phyloP scores from a whole-genome alignment of 257 asterid genomes.

The Verbena officinalis region DNA sequence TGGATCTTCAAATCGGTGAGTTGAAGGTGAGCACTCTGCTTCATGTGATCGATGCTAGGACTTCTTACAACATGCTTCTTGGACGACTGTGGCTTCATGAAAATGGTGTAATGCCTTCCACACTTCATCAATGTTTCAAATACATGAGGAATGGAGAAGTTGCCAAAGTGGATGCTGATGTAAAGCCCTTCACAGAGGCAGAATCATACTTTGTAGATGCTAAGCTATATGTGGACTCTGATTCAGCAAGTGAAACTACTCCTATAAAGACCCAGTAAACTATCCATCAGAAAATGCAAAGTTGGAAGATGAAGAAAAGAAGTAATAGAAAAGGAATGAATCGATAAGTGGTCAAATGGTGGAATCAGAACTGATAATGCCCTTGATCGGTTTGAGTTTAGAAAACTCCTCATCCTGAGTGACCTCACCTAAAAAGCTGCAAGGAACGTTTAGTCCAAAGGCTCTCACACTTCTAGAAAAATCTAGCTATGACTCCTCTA shows the following conservation, averaged over 20 bases:
- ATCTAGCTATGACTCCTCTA: neutral
- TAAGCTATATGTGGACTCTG: neutral
- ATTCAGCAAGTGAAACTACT: neutral
- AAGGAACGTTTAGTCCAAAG: neutral
- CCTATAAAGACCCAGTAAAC: neutral
- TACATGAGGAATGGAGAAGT: neutral
- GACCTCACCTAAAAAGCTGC: neutral
- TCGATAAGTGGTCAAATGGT: neutral
- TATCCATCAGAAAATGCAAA: neutral
- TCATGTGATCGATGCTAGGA: neutral
- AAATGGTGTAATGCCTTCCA: neutral
- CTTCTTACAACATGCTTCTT: too few species aligned
- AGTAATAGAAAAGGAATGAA: neutral
- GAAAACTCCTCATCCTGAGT: neutral
- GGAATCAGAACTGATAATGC: too few species aligned
- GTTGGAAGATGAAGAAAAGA: neutral
- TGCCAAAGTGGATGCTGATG: neutral
- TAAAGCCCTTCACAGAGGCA: neutral
- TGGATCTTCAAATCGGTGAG: neutral
- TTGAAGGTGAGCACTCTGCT: neutral
- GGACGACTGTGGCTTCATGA: slow-evolving; percentile 18
- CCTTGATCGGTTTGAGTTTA: neutral
- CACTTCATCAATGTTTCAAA: slow-evolving; percentile 6
- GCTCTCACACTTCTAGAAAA: neutral
- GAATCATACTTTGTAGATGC: too few species aligned